Evolutionary conservation across 2,329 filamentous ascomycete genomes (phyloP).

Genomic region (Hymenoscyphus albidus): DNA sequence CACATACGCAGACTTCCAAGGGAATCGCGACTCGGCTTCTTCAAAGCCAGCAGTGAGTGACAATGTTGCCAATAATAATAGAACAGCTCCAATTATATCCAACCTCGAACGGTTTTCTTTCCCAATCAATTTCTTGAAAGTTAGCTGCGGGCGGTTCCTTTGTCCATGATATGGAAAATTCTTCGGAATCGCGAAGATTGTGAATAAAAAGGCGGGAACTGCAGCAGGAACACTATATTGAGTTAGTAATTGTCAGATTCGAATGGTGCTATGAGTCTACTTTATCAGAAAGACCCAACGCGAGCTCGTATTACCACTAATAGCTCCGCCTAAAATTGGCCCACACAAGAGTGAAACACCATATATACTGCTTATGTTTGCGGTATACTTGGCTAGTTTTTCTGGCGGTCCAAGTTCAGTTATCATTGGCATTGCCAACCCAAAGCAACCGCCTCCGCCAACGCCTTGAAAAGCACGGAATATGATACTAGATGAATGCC

Average conservation of each 20-base stretch:
- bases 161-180: neutral
- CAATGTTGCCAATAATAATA: neutral
- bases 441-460: slow-evolving; percentile 43
- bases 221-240: slow-evolving; percentile 3
- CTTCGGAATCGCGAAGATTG: neutral
- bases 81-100: neutral
- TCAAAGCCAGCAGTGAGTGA: neutral
- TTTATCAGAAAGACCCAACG: slow-evolving; percentile 54
- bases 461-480: slow-evolving; percentile 37
- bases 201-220: neutral
- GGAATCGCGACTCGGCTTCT: neutral
- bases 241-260: neutral
- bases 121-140: neutral
- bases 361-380: slow-evolving; percentile 25
- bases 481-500: slow-evolving; percentile 4
- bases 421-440: slow-evolving; percentile 45
- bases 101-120: neutral
- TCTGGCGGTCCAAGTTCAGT: slow-evolving; percentile 47
- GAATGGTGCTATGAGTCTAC: neutral
- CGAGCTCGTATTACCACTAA: slow-evolving; percentile 17
- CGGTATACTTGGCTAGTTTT: slow-evolving; percentile 36
- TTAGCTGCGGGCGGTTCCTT: neutral
- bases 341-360: slow-evolving; percentile 32
- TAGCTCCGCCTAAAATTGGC: slow-evolving; percentile 19
- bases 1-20: neutral